Evolutionary conservation across 2,329 filamentous ascomycete species (phyloP).

Genomic region (Pseudocercospora crystallina): DNA sequence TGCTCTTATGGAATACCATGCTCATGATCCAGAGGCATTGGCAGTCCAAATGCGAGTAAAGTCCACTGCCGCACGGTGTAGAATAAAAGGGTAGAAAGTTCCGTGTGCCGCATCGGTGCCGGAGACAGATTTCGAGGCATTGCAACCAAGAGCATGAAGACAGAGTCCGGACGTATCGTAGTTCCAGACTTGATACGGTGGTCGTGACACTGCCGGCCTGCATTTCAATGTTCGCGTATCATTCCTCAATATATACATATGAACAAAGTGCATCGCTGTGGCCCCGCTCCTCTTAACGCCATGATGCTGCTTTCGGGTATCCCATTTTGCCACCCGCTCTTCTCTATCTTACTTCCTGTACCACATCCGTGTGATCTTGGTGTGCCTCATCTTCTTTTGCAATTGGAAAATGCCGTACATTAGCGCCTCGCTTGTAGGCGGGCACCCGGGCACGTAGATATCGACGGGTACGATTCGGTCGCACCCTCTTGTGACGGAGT

Average conservation of each 20-base stretch:
- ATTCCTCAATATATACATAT: conserved; percentile 24
- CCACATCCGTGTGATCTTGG: conserved; percentile 56
- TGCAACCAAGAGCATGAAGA: no score
- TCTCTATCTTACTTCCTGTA: conserved; percentile 47
- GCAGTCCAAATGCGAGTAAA: no score
- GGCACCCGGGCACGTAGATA: conserved; percentile 75
- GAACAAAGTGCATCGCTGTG: conserved; percentile 16
- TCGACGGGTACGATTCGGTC: conserved; percentile 78
- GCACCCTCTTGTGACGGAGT: conserved; percentile 72
- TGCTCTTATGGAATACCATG: no score
- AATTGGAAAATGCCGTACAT: conserved; percentile 69
- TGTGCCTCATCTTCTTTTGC: conserved; percentile 70
- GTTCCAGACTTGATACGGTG: no score
- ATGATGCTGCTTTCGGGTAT: conserved; percentile 10
- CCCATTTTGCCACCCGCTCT: background rate
- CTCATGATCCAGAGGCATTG: no score
- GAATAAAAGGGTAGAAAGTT: no score
- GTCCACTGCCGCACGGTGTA: no score
- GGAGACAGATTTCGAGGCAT: no score
- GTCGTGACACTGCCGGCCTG: no score
- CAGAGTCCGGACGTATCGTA: no score
- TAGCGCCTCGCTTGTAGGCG: conserved; percentile 53
- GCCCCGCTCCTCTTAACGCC: conserved; percentile 19
- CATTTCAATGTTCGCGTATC: background rate
- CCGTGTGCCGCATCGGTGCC: no score